Evolutionary conservation across 345 rosid genomes (phyloP).

Genomic region (Erodium maritimum): DNA sequence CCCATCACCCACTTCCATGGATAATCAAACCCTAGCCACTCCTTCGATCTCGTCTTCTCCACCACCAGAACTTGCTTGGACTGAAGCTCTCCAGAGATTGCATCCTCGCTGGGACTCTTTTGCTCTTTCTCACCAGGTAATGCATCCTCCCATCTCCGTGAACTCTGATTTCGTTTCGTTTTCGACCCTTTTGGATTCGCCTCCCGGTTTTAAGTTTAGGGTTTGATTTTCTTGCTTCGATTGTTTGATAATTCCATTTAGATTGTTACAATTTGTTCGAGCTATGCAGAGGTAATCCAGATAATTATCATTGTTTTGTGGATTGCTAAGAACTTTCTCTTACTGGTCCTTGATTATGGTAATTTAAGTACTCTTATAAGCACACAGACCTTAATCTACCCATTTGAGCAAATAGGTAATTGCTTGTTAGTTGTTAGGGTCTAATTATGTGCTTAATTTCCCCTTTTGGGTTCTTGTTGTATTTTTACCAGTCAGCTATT

Average conservation of each 20-base stretch:
- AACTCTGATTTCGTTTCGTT: neutral
- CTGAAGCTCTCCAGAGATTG: conserved; percentile 29
- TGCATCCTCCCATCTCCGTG: neutral
- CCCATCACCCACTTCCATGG: neutral
- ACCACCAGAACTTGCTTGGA: conserved; percentile 56
- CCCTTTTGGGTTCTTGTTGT: neutral
- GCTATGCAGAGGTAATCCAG: neutral
- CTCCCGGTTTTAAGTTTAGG: neutral
- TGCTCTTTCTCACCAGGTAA: conserved; percentile 39
- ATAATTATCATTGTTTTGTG: neutral
- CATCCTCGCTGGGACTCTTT: conserved; percentile 51
- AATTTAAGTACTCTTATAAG: neutral
- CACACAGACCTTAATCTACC: neutral
- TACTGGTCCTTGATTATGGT: neutral
- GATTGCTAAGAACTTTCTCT: neutral
- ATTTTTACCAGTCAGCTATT: conserved; percentile 33
- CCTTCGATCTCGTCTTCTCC: conserved; percentile 18
- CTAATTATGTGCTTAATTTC: neutral
- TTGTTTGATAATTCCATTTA: neutral
- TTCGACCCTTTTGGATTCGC: neutral
- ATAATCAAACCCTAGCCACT: neutral
- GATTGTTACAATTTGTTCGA: neutral
- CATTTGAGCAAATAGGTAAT: neutral
- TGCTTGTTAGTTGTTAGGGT: neutral
- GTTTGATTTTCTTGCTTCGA: neutral